Evolutionary conservation across 78 protist species (phyloP).

Genomic region (Guillardia theta): DNA sequence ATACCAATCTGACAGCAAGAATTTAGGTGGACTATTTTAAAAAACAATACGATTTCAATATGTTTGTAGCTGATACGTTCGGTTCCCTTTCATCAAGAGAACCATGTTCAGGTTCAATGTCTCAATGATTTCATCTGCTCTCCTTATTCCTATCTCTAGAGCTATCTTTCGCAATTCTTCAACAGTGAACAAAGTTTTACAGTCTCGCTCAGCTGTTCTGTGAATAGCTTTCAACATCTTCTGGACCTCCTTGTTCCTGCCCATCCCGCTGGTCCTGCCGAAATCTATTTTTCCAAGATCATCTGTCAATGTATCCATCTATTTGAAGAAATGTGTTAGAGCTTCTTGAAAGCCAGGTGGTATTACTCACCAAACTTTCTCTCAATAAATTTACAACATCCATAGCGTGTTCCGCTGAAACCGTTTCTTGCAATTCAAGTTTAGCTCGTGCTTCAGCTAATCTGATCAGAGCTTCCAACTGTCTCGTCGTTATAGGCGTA

Average conservation of each 20-base stretch:
- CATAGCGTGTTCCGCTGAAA: conserved; percentile 62
- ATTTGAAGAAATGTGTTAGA: no score
- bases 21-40: no score
- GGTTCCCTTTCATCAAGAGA: background rate
- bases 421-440: conserved; percentile 81
- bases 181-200: background rate
- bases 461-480: conserved; percentile 94
- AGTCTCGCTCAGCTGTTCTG: background rate
- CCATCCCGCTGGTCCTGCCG: background rate
- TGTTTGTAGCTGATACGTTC: background rate
- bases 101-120: background rate
- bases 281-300: background rate
- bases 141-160: background rate
- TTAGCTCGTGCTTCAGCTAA: conserved; percentile 93
- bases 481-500: conserved; percentile 95
- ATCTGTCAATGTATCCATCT: background rate
- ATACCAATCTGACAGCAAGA: no score
- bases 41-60: no score
- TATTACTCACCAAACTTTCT: background rate
- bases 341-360: no score
- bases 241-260: background rate
- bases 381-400: conserved; percentile 54
- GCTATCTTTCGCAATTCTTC: background rate
- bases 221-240: background rate
- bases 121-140: background rate